These are phyloP conservation scores for Vitis hybrid DNA, from an alignment of 177 flowering plant genomes.

Conservation along the genomic window DNA sequence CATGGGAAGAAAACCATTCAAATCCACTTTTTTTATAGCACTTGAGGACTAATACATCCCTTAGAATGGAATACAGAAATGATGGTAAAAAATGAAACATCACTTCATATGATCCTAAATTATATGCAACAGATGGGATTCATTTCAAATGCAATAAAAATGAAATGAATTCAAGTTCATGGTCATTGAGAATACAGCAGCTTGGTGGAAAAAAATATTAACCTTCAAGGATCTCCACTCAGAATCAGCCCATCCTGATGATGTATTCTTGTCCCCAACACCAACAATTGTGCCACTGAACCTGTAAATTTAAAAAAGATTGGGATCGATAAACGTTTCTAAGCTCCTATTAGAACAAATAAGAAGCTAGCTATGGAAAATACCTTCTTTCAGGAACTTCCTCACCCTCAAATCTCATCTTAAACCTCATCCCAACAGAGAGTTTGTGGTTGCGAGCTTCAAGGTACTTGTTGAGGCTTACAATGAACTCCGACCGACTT, in stretches of 20 bases:
- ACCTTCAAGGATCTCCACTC: conserved; percentile 95
- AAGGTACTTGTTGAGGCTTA: conserved; percentile 76
- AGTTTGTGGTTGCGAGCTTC: conserved; percentile 66
- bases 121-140: too few species aligned
- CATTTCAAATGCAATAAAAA: not conserved
- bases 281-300: conserved; percentile 90
- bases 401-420: conserved; percentile 89
- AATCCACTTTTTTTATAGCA: too few species aligned
- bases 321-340: not conserved
- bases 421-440: conserved; percentile 86
- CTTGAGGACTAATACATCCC: too few species aligned
- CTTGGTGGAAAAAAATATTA: not conserved
- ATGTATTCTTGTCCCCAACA: conserved; percentile 41
- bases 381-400: conserved; percentile 94
- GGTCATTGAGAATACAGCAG: not conserved
- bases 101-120: too few species aligned
- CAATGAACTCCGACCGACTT: conserved; percentile 79
- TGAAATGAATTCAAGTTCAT: too few species aligned
- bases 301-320: conserved; percentile 28
- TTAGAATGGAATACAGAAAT: too few species aligned
- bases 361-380: not conserved
- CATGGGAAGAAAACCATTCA: too few species aligned
- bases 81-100: too few species aligned
- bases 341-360: not conserved
- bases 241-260: conserved; percentile 70